Evolutionary conservation across 352 stramenopile species (phyloP).

Genomic region (Globisporangium emineosum): DNA sequence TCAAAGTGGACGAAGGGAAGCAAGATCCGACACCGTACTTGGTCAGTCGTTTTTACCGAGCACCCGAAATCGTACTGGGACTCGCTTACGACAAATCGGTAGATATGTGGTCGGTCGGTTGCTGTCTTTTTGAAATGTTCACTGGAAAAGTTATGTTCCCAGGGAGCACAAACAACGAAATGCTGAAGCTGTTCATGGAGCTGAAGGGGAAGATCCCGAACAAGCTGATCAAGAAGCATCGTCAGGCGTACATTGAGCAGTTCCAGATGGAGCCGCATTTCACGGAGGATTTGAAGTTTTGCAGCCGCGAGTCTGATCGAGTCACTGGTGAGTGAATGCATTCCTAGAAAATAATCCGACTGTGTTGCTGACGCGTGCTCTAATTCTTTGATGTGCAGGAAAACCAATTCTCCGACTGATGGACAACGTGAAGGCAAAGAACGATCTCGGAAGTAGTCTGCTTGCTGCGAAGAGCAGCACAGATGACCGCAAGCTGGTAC

Average conservation of each 20-base stretch:
- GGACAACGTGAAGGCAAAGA: conserved; percentile 60
- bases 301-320: conserved; percentile 74
- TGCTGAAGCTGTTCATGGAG: conserved; percentile 97
- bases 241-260: conserved; percentile 71
- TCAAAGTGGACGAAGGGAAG: conserved; percentile 88
- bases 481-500: conserved; percentile 62
- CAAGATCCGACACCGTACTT: conserved; percentile 97
- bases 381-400: conserved; percentile 24
- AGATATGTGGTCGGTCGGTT: conserved; percentile 98
- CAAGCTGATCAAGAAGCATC: conserved; percentile 85
- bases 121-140: conserved; percentile 97
- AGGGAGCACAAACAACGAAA: conserved; percentile 97
- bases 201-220: conserved; percentile 88
- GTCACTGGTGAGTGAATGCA: conserved; percentile 55
- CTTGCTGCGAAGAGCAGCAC: conserved; percentile 58
- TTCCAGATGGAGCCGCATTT: conserved; percentile 87
- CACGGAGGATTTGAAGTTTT: conserved; percentile 84
- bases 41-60: conserved; percentile 98
- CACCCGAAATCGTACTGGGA: conserved; percentile 92
- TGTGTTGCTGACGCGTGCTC: not conserved
- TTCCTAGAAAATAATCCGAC: not conserved
- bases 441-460: conserved; percentile 50
- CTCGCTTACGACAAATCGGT: conserved; percentile 93
- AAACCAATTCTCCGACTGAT: conserved; percentile 76
- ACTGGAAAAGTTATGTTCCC: conserved; percentile 97